Conservation (phyloP, 2,329 filamentous ascomycete species). For the Alternaria conjuncta region DNA sequence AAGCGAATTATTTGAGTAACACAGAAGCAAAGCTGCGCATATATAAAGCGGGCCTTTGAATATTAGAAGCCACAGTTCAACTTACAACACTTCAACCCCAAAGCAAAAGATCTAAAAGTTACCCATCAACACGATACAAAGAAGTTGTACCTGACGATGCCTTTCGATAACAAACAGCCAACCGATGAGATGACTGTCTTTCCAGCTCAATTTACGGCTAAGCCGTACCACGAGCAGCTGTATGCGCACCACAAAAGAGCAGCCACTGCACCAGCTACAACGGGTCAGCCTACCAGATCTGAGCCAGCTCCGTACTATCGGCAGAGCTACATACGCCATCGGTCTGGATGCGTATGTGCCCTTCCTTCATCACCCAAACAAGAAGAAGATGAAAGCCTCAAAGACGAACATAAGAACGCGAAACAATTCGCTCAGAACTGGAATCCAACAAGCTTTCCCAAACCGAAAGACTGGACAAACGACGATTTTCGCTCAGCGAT, state of each 20-base stretch:
- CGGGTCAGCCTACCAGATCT: background rate
- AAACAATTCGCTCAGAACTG: background rate
- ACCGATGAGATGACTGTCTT: background rate
- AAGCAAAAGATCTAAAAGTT: background rate
- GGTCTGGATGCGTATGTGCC: background rate
- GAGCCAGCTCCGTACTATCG: background rate
- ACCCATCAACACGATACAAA: rapidly evolving
- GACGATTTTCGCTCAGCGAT: background rate
- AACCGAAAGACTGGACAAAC: background rate
- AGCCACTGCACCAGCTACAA: background rate
- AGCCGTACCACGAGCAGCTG: background rate
- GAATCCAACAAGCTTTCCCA: background rate
- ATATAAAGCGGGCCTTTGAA: background rate
- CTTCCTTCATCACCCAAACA: background rate
- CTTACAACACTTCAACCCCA: background rate
- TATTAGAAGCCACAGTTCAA: background rate
- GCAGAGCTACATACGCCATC: background rate
- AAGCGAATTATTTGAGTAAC: background rate
- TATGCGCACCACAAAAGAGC: background rate
- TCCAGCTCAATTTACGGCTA: background rate
- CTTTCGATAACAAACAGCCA: background rate
- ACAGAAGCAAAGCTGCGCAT: background rate
- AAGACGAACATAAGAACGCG: background rate
- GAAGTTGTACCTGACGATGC: background rate
- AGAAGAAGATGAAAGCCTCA: rapidly evolving